These are phyloP conservation scores for Scleroderma bovista DNA, from an alignment of 768 basidiomycete species.

Conservation along the genomic window DNA sequence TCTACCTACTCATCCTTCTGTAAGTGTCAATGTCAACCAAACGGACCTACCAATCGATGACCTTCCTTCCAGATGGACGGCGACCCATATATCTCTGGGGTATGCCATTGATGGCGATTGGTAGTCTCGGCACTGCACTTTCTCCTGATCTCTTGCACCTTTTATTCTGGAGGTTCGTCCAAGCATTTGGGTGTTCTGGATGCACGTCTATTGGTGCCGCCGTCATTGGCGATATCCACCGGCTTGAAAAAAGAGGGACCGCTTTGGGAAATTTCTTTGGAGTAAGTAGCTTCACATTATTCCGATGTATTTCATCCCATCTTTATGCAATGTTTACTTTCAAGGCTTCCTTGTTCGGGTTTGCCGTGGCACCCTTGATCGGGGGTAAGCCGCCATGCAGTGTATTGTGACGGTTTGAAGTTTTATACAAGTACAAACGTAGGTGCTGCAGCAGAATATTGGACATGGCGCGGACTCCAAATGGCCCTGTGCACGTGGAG, in stretches of 20 bases:
- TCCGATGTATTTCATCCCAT: background rate
- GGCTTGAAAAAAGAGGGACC: conserved; percentile 52
- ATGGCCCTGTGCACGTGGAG: conserved; percentile 32
- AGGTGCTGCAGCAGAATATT: conserved; percentile 23
- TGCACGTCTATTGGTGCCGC: conserved; percentile 52
- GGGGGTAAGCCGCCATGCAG: conserved; percentile 39
- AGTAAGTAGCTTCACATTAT: conserved; percentile 28
- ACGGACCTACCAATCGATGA: background rate
- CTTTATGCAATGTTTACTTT: background rate
- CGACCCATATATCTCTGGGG: conserved; percentile 52
- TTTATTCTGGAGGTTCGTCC: conserved; percentile 58
- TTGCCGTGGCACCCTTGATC: conserved; percentile 53
- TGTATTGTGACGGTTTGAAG: background rate
- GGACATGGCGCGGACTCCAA: conserved; percentile 31
- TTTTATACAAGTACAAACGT: background rate
- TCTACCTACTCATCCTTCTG: conserved; percentile 49
- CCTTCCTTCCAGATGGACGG: conserved; percentile 50
- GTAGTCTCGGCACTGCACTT: conserved; percentile 53
- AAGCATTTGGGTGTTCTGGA: conserved; percentile 59
- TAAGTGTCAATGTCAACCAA: conserved; percentile 19
- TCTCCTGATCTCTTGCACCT: conserved; percentile 41
- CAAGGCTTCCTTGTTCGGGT: conserved; percentile 48
- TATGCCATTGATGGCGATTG: conserved; percentile 53
- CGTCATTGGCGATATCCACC: conserved; percentile 64
- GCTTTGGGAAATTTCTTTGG: conserved; percentile 57